phyloP scores from a whole-genome alignment of 2,329 filamentous ascomycete genomes.

The Alternaria tenuissima region DNA sequence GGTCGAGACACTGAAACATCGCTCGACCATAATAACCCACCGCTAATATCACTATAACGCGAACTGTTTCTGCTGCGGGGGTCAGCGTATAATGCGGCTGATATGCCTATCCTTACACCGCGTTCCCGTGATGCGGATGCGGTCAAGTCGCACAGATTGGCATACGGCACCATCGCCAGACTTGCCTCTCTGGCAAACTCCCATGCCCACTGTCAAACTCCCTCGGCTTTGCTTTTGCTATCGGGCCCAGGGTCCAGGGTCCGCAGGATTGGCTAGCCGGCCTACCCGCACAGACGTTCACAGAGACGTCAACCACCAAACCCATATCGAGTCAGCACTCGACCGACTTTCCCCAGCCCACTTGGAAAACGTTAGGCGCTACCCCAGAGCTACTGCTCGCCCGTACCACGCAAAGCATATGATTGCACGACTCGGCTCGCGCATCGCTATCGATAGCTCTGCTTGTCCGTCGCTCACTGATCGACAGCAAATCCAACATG shows the following conservation, averaged over 20 bases:
- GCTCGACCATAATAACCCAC: constrained; percentile 17
- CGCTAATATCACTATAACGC: constrained; percentile 19
- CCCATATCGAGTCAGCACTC: constrained; percentile 13
- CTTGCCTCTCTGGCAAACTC: neutral
- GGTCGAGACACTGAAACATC: constrained; percentile 22
- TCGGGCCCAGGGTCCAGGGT: neutral
- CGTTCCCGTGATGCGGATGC: neutral
- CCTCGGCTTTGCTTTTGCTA: neutral
- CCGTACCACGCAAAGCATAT: neutral
- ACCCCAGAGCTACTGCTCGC: constrained; percentile 8
- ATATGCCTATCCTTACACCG: neutral
- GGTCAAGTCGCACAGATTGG: neutral
- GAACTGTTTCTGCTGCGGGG: constrained; percentile 22
- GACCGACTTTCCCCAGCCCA: constrained; percentile 11
- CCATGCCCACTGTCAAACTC: neutral
- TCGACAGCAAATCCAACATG: constrained; percentile 7
- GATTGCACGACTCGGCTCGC: constrained; percentile 9
- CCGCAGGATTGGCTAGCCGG: constrained; percentile 1
- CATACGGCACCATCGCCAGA: constrained; percentile 3
- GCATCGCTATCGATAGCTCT: neutral
- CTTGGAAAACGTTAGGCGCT: neutral
- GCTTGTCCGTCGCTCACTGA: neutral
- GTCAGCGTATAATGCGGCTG: constrained; percentile 1
- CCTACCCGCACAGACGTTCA: constrained; percentile 8
- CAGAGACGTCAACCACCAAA: constrained; percentile 9